A percentile compares a stretch with the other conserved stretches of the same genome.
Evolutionary conservation across 352 stramenopile genomes (phyloP).

Genomic region (Phytophthora nicotianae): DNA sequence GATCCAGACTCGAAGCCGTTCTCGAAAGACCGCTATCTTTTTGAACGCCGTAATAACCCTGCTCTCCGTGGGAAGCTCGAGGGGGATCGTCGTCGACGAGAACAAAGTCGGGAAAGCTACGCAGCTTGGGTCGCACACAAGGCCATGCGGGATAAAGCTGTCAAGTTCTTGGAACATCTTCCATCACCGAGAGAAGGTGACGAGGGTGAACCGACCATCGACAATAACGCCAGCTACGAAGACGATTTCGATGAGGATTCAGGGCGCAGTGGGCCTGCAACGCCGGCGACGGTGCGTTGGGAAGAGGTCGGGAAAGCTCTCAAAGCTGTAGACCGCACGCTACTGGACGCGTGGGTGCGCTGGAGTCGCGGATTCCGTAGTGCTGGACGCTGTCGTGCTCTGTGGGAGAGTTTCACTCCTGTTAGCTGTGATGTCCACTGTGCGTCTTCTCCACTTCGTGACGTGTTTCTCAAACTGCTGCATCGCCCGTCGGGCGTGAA

Average conservation of each 20-base stretch:
- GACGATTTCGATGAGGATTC: constrained; percentile 43
- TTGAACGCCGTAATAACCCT: constrained; percentile 72
- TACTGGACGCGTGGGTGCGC: constrained; percentile 83
- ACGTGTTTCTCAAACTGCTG: constrained; percentile 92
- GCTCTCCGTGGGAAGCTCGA: constrained; percentile 59
- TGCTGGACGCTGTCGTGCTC: constrained; percentile 57
- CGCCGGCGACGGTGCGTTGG: constrained; percentile 55
- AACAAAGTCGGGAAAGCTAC: constrained; percentile 79
- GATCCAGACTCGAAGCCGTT: constrained; percentile 46
- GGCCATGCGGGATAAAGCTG: constrained; percentile 73
- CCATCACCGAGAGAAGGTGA: constrained; percentile 46
- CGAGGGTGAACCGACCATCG: constrained; percentile 19
- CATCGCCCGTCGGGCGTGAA: constrained; percentile 84
- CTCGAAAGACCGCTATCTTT: constrained; percentile 74
- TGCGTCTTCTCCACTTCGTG: constrained; percentile 83
- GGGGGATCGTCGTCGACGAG: constrained; percentile 41
- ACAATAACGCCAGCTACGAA: constrained; percentile 35
- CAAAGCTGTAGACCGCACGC: constrained; percentile 85
- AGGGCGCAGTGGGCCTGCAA: constrained; percentile 18
- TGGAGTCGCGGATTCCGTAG: constrained; percentile 78
- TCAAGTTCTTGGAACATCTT: constrained; percentile 76
- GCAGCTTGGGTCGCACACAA: constrained; percentile 81
- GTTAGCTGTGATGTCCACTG: constrained; percentile 90
- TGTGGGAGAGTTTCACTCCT: constrained; percentile 89
- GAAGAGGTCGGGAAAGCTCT: constrained; percentile 87